These are phyloP conservation scores for Globisporangium radiosum DNA, from an alignment of 352 stramenopile genomes.

Conservation along the genomic window DNA sequence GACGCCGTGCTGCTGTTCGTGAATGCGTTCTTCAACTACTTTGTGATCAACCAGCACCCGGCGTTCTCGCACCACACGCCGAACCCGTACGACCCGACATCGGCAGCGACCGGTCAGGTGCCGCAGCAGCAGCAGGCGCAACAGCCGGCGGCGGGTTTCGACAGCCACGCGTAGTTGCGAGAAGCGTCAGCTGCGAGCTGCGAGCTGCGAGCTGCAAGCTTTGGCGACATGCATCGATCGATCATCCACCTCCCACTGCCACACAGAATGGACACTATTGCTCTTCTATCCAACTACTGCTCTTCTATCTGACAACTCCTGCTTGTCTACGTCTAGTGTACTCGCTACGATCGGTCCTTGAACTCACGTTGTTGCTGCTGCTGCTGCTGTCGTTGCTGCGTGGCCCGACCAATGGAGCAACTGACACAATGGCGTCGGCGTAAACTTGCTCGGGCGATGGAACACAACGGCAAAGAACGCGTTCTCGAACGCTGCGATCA, in stretches of 20 bases:
- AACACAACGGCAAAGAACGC: constrained; percentile 74
- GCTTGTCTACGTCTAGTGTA: constrained; percentile 2
- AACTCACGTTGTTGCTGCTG: too few species aligned
- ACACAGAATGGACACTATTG: background rate
- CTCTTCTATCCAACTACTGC: background rate
- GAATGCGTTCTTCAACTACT: constrained; percentile 90
- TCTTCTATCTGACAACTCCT: background rate
- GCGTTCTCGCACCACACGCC: constrained; percentile 39
- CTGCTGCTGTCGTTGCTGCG: constrained; percentile 5
- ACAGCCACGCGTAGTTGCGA: constrained; percentile 5
- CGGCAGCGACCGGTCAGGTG: background rate
- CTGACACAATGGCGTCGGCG: constrained; percentile 69
- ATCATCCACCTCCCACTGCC: background rate
- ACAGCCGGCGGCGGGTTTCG: background rate
- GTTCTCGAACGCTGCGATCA: constrained; percentile 78
- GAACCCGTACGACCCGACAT: constrained; percentile 3
- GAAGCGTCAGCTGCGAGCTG: background rate
- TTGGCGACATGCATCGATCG: background rate
- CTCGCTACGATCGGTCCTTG: background rate
- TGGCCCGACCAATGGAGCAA: constrained; percentile 77
- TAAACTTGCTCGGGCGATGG: constrained; percentile 68
- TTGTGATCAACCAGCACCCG: constrained; percentile 79
- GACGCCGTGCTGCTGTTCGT: constrained; percentile 83
- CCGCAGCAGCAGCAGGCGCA: constrained; percentile 9
- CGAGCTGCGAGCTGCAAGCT: background rate